These are phyloP conservation scores for Tieghemiomyces parasiticus DNA, from an alignment of 192 early-diverging fungal genomes.

Conservation along the genomic window DNA sequence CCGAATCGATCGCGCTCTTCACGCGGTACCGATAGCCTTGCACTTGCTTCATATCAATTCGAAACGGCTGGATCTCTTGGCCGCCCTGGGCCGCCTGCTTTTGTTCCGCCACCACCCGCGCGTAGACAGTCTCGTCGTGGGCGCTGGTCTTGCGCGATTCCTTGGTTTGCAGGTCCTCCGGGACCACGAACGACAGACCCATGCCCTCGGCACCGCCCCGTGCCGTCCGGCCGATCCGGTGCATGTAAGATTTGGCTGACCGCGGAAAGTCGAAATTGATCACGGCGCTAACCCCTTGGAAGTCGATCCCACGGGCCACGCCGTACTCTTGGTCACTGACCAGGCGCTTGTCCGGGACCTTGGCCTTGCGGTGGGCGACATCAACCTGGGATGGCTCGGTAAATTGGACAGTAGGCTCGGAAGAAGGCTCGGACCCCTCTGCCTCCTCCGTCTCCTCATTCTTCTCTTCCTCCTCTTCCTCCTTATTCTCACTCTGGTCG, in stretches of 20 bases:
- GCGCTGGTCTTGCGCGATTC: constrained; percentile 13
- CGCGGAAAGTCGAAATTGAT: constrained; percentile 96
- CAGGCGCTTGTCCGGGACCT: constrained; percentile 21
- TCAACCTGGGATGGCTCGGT: constrained; percentile 17
- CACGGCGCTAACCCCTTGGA: constrained; percentile 79
- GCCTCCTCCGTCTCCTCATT: constrained; percentile 20
- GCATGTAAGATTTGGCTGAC: constrained; percentile 72
- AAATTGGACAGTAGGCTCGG: constrained; percentile 10
- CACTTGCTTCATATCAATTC: constrained; percentile 78
- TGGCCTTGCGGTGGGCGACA: constrained; percentile 14
- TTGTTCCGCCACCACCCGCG: constrained; percentile 60
- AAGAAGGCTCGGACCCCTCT: constrained; percentile 14
- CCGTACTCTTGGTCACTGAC: constrained; percentile 78
- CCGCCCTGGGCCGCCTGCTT: constrained; percentile 11
- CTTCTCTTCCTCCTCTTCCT: constrained; percentile 22
- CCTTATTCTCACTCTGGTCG: constrained; percentile 34
- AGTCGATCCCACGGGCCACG: constrained; percentile 92
- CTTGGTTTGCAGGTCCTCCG: constrained; percentile 26
- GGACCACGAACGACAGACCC: constrained; percentile 71
- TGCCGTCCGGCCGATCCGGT: constrained; percentile 91
- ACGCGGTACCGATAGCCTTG: constrained; percentile 86
- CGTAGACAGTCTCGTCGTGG: constrained; percentile 54
- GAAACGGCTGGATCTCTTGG: constrained; percentile 53
- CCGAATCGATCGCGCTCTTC: constrained; percentile 66
- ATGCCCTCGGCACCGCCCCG: constrained; percentile 81